Evolutionary conservation across 345 rosid genomes (phyloP), one percentile per base, ranked within the genome.

Genomic region (Citrus glauca): DNA sequence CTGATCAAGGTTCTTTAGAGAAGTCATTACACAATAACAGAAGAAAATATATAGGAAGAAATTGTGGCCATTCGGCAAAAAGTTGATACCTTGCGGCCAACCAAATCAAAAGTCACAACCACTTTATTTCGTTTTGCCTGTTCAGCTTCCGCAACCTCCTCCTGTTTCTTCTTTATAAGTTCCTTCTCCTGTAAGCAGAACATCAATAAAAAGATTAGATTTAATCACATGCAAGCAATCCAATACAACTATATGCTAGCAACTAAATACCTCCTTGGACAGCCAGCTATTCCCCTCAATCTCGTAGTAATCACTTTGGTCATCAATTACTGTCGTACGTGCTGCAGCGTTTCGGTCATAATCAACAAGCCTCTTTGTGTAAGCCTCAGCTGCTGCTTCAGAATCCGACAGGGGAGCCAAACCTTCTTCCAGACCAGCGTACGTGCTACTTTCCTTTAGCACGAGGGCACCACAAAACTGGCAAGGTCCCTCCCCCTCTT

Each of bases 401-500:
- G 98, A 85, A 80, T 92, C 94, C 60, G 97, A 85, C 56, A 85
- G 42, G 27, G 98, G 92, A 62, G 91, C 84, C 57, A 81, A 78
- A 82, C 87, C 88, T 81, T 74, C 91, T 64, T 95, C 94, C 0
- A 94, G 87, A 72, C 98, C 98, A 25, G 94, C 97, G 74, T 94
- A 94, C 3, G 91, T 84, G 78, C 97, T 94, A 7, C 94, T 93
- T 83, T 94, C 98, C 86, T 82, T 94, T 27, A 94, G 81, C 73
- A 93, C 98, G 73, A 94, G 97, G 30, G 97, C 91, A 76, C 98
- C 94, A 3, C 97, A 96, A 71, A 91, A 94, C 72, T 79, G 85
- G 82, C 98, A 95, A 59, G 95, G 98, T 71, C 99, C 98, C 85
- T 96, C 95, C 66, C 99, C 98, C 83, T 94, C 97, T 87, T 96